Percentiles rank a stretch among this genome's conserved stretches.
Conservation (phyloP, 805 yeast species). For the Starmerella asiatica region DNA sequence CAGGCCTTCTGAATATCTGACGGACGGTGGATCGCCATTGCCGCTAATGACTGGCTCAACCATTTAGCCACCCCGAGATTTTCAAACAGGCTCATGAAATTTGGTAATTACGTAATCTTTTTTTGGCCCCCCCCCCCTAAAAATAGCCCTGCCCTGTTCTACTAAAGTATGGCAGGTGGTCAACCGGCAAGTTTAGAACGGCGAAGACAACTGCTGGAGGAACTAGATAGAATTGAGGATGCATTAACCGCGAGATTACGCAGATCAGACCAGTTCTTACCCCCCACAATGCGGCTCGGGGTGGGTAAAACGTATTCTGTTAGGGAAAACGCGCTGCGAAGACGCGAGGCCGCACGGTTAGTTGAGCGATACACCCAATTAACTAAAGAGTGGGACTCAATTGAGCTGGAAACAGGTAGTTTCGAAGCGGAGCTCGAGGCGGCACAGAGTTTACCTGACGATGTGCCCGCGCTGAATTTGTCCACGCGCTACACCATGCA, state of each 20-base stretch:
- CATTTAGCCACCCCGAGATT: conserved; percentile 70
- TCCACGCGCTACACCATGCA: not conserved
- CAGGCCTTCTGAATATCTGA: conserved; percentile 79
- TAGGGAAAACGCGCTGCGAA: conserved; percentile 12
- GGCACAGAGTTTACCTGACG: conserved; percentile 6
- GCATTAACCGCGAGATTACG: conserved; percentile 48
- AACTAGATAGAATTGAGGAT: conserved; percentile 55
- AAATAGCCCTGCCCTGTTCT: no score
- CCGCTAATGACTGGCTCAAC: conserved; percentile 64
- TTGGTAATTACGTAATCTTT: conserved; percentile 1
- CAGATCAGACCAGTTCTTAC: conserved; percentile 18
- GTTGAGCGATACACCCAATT: conserved; percentile 1
- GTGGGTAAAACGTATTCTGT: conserved; percentile 5
- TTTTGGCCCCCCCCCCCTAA: not conserved
- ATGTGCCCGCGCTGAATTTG: conserved; percentile 1
- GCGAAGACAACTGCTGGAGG: conserved; percentile 28
- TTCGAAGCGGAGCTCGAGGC: conserved; percentile 6
- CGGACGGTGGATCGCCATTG: conserved; percentile 75
- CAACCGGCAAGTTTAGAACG: conserved; percentile 16
- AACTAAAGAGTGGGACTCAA: not conserved
- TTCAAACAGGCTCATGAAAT: conserved; percentile 32
- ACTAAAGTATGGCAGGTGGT: not conserved
- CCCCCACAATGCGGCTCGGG: not conserved
- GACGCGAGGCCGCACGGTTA: conserved; percentile 11
- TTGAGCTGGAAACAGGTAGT: not conserved